These are phyloP conservation scores for Vinca major DNA, from an alignment of 305 asterid species.

Conservation along the genomic window DNA sequence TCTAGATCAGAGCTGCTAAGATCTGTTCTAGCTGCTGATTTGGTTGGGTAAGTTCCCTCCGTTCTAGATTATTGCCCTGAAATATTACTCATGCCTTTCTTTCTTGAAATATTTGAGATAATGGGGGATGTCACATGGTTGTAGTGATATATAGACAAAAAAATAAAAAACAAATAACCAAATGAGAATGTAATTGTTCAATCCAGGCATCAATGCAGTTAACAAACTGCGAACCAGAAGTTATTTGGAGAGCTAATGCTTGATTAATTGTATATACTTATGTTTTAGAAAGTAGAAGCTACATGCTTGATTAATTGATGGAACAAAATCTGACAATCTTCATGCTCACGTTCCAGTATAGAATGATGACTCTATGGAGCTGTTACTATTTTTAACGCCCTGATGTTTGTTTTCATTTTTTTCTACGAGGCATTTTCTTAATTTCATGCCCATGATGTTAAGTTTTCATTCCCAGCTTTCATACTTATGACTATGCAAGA, in stretches of 20 bases:
- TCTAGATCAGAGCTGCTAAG: slow-evolving; percentile 68
- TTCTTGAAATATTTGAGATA: not conserved
- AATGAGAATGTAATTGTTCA: not conserved
- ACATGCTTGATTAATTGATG: not conserved
- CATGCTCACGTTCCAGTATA: not conserved
- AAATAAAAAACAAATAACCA: no score
- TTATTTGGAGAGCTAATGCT: not conserved
- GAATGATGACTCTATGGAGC: no score
- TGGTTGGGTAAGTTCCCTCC: slow-evolving; percentile 50
- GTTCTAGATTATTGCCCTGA: not conserved
- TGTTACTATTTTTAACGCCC: not conserved
- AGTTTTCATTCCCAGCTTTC: slow-evolving; percentile 48
- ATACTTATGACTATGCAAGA: slow-evolving; percentile 88
- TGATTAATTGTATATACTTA: not conserved
- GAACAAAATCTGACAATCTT: not conserved
- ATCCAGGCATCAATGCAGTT: not conserved
- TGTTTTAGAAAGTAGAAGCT: not conserved
- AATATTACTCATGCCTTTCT: not conserved
- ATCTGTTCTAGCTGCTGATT: slow-evolving; percentile 83
- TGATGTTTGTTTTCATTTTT: not conserved
- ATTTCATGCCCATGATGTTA: not conserved
- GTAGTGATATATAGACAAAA: not conserved
- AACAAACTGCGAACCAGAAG: not conserved
- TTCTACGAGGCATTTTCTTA: not conserved
- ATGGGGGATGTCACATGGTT: not conserved